Percentiles rank a stretch among this genome's conserved stretches.
These are phyloP conservation scores for Pleurotus cornucopiae DNA, from an alignment of 768 basidiomycete species.

Conservation along the genomic window DNA sequence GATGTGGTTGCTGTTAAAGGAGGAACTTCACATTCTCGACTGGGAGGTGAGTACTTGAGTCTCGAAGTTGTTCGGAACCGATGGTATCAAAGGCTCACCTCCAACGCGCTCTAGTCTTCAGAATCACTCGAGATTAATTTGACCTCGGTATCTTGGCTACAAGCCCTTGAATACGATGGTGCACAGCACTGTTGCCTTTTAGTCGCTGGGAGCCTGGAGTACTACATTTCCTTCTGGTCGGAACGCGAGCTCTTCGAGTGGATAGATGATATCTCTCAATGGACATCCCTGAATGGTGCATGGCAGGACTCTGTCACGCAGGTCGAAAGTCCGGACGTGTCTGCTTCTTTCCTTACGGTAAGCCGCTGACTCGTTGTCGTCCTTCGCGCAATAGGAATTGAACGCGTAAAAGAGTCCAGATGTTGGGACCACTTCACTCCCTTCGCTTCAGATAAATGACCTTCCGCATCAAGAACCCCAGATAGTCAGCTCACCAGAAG, in stretches of 20 bases:
- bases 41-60: not conserved
- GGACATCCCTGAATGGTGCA: not conserved
- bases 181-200: conserved; percentile 2
- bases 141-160: not conserved
- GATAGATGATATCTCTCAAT: not conserved
- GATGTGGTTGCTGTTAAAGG: not conserved
- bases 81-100: not conserved
- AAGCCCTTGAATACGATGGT: not conserved
- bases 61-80: not conserved
- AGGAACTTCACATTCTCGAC: not conserved
- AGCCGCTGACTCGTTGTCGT: not conserved
- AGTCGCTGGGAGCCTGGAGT: not conserved
- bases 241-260: not conserved
- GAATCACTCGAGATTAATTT: not conserved
- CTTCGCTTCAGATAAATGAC: too few relatives aligned
- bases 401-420: too few relatives aligned
- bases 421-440: too few relatives aligned
- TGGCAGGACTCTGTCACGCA: not conserved
- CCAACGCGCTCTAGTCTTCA: not conserved
- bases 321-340: not conserved
- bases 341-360: not conserved
- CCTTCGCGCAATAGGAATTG: not conserved
- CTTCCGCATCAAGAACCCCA: not conserved
- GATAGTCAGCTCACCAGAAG: not conserved
- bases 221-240: conserved; percentile 5